Conservation (phyloP, 805 yeast species). For the Kuraishia cidri region DNA sequence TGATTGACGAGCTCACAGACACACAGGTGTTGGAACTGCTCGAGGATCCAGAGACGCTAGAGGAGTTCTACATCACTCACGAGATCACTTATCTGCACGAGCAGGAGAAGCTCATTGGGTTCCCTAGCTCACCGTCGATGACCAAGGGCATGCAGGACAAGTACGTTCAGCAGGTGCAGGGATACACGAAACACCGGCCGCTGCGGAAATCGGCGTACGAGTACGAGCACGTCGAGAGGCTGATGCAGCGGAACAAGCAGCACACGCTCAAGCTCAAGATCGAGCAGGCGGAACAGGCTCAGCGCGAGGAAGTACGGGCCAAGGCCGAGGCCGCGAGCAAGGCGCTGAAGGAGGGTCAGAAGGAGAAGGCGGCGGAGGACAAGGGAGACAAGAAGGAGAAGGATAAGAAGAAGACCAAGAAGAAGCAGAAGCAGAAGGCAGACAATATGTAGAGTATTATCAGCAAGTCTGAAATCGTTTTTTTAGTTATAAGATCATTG, state of each 20-base stretch:
- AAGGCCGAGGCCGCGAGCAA: too few relatives aligned
- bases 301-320: too few relatives aligned
- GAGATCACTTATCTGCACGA: slow-evolving; percentile 17
- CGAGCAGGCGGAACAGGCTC: too few relatives aligned
- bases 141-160: slow-evolving; percentile 9
- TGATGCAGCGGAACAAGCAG: too few relatives aligned
- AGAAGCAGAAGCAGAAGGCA: not conserved
- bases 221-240: slow-evolving; percentile 2
- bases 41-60: slow-evolving; percentile 13
- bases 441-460: too few relatives aligned
- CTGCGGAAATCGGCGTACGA: slow-evolving; percentile 15
- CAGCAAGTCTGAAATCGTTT: too few relatives aligned
- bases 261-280: too few relatives aligned
- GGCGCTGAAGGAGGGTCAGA: too few relatives aligned
- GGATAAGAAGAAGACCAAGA: not conserved
- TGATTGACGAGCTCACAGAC: slow-evolving; percentile 1
- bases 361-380: not conserved
- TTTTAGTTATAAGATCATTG: too few relatives aligned
- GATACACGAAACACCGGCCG: slow-evolving; percentile 8
- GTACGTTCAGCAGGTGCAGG: slow-evolving; percentile 9
- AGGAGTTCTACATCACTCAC: slow-evolving; percentile 16
- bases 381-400: not conserved
- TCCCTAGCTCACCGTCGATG: slow-evolving; percentile 10
- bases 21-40: not conserved
- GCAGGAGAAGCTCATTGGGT: slow-evolving; percentile 12